Base-by-base conservation (phyloP, 1,139 yeast genomes). In the Suhomyces wounanorum region DNA sequence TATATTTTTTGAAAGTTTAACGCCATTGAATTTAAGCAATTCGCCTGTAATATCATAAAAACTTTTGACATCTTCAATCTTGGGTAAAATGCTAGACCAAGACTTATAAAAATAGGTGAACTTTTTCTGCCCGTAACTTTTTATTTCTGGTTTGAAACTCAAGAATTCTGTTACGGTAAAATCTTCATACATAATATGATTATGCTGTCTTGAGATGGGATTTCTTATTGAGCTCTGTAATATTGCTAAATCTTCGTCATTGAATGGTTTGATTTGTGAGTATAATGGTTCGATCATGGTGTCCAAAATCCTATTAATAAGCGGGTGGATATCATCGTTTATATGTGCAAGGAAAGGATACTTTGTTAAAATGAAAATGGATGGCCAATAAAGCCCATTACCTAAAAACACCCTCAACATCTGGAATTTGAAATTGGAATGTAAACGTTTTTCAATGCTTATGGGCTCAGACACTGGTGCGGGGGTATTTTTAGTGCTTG, bases 311-410 rank as follows among this genome's bases (percentile, higher is more conserved):
- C 85, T 62, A 56, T 69, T 73, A 30, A 88, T 68, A 31, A 82
- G 66, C n/a, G 67, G 70, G 0, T 82, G 73, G 8, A 85, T 65
- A 11, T 78, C 83, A 0, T 77, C 76, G 55, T 83, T 84, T 1
- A 86, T 71, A 43, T 78, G 71, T 1, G 86, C 82, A 44, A 90
- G 66, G 53, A 75, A 82, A 8, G 96, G 96, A 59, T 81, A 82
- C 53, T 78, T 77, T 1, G 83, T 70, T 6, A 91, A 69, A 3
- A 90, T 73, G 58, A 69, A 83, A 6, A 88, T 57, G 0, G 90
- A 73, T 1, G 94, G 91, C 66, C 82, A 75, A 45, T 85, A 75
- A 44, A 87, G 69, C 0, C 96, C 95, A 52, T 78, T 79, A 0
- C 81, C 68, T n/a, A 90, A 66, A 40, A 86, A 72, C 7, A 77